A percentile compares a stretch with the other conserved stretches of the same genome.
phyloP scores from a whole-genome alignment of 1,284 basidiomycete species.

The Trichosporon sp. region DNA sequence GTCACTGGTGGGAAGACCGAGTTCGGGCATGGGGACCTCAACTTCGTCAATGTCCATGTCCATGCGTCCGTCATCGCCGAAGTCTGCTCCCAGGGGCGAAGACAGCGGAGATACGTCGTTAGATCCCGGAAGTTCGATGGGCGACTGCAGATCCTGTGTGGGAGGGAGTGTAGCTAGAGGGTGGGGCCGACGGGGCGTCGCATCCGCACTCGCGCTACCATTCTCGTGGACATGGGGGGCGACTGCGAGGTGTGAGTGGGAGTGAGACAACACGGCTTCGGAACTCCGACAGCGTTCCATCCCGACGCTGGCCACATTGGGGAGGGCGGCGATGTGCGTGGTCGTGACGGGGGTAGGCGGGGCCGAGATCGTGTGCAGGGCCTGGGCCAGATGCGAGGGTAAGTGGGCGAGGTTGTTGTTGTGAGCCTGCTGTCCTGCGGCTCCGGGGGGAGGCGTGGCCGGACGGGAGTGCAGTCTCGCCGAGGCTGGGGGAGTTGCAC shows the following conservation, averaged over 20 bases:
- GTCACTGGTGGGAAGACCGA: conserved; percentile 19
- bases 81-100: conserved; percentile 10
- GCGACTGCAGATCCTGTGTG: background rate
- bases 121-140: background rate
- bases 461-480: conserved; percentile 22
- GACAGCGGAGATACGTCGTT: conserved; percentile 10
- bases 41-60: conserved; percentile 27
- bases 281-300: conserved; percentile 45
- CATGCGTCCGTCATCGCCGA: background rate
- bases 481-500: conserved; percentile 18
- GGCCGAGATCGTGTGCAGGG: conserved; percentile 38
- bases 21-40: conserved; percentile 16
- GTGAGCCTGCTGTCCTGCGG: background rate
- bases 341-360: conserved; percentile 44
- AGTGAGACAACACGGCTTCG: conserved; percentile 30
- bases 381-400: conserved; percentile 11
- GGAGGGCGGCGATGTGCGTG: conserved; percentile 36
- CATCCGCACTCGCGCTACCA: conserved; percentile 11
- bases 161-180: conserved; percentile 7
- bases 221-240: conserved; percentile 4
- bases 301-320: conserved; percentile 22
- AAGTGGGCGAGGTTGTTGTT: conserved; percentile 7
- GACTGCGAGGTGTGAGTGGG: conserved; percentile 10
- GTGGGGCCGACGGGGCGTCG: conserved; percentile 21
- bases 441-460: conserved; percentile 16